Base-by-base conservation (phyloP, 2,329 filamentous ascomycete species). In the Cladosporium velox region DNA sequence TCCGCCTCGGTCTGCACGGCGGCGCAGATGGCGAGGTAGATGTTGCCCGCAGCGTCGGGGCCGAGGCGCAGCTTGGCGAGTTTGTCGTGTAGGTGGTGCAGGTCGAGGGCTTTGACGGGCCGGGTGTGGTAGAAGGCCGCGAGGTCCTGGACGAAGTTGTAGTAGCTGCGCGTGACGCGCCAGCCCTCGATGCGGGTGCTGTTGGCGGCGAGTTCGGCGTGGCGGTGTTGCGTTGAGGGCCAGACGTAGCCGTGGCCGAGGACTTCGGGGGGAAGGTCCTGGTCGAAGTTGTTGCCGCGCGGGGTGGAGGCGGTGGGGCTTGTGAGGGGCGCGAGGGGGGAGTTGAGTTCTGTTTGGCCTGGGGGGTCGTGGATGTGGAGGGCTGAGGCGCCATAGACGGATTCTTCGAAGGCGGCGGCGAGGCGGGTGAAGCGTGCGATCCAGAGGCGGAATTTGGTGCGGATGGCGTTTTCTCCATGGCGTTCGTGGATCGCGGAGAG, bases 151-250 rank as follows among this genome's bases (percentile, higher is more conserved):
- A 98, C 94, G 76, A 92, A 98, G 71, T 91, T 93, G 80, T 96
- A 97, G 76, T 99, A 99, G 74, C 92, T 96, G 67, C 95, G 86
- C 1, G 95, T 98, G 70, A 92, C 96, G 71, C 95, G 88, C 95
- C 95, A 99, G 65, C 94, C 95, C 80, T 99, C 95, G 68, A 99
- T 96, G 65, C 95, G 86, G 66, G 91, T 92, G 57, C 95, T 92
- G 68, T 96, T 97, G 3, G 93, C 94, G 18, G 93, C 91, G 44
- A 99, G 86, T 79, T 99, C 95, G 72, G 89, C 90, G 72, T 91
- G 86, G 78, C 92, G 94, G 8, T 90, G 85, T 49, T 84, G 82
- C 65, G 97, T 92, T 72, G 97, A 92, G 3, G 90, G 81, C 95
- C 95, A 99, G 38, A 99, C 94, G 76, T 96, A 98, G 49, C 95